phyloP scores from a whole-genome alignment of 441 rosid genomes.

The Arabidopsis lyrata region DNA sequence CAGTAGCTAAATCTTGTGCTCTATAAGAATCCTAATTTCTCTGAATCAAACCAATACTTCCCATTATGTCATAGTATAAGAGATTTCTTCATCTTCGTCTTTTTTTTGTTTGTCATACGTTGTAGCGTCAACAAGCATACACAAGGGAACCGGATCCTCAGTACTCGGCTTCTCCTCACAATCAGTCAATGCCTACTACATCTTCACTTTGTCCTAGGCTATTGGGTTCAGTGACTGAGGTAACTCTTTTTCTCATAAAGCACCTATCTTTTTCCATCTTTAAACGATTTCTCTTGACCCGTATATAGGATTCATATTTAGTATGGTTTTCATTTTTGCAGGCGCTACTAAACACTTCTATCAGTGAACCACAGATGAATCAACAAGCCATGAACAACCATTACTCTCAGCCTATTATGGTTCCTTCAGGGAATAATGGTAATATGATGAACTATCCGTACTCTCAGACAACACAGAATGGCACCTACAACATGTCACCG shows the following conservation, averaged over 20 bases:
- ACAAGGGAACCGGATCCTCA: conserved; percentile 74
- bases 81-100: neutral
- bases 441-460: conserved; percentile 86
- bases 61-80: conserved; percentile 36
- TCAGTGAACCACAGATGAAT: conserved; percentile 9
- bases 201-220: conserved; percentile 62
- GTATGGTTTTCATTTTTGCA: too few relatives aligned
- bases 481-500: conserved; percentile 61
- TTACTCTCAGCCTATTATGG: conserved; percentile 69
- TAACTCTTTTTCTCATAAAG: conserved; percentile 25
- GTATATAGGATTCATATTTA: too few relatives aligned
- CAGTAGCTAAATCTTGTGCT: too few relatives aligned
- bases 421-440: conserved; percentile 79
- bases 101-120: neutral
- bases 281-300: conserved; percentile 31
- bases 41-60: conserved; percentile 42
- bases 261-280: neutral
- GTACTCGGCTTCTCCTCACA: conserved; percentile 70
- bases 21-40: conserved; percentile 20
- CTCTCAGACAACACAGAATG: neutral
- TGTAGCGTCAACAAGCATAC: conserved; percentile 52
- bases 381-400: neutral
- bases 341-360: conserved; percentile 54
- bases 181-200: conserved; percentile 53
- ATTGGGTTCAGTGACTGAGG: conserved; percentile 76